Percentiles rank a stretch among this genome's conserved stretches.
These are phyloP conservation scores for Saccharomyces hybrid DNA, from an alignment of 1,139 yeast genomes.

Conservation along the genomic window DNA sequence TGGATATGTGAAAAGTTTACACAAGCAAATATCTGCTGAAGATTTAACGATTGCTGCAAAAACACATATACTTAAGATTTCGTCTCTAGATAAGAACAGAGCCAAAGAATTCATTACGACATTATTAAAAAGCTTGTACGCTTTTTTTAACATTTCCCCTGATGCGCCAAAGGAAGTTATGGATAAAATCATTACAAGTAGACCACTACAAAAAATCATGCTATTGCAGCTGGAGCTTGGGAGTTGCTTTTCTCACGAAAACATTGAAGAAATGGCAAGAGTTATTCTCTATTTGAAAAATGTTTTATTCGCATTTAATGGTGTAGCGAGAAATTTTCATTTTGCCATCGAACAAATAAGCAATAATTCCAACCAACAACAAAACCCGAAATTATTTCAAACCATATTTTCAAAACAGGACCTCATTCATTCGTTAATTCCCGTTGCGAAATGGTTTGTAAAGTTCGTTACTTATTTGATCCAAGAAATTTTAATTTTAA, in stretches of 20 bases:
- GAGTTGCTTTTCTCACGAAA: slow-evolving; percentile 22
- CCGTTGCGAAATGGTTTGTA: slow-evolving; percentile 32
- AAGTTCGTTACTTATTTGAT: slow-evolving; percentile 27
- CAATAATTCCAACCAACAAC: slow-evolving; percentile 12
- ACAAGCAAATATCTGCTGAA: slow-evolving; percentile 30
- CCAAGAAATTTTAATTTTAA: slow-evolving; percentile 26
- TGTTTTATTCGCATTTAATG: slow-evolving; percentile 31
- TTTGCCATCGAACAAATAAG: slow-evolving; percentile 30
- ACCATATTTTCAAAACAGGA: slow-evolving; percentile 32
- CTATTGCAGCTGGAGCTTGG: slow-evolving; percentile 30
- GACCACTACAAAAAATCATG: slow-evolving; percentile 31
- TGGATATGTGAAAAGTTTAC: slow-evolving; percentile 31
- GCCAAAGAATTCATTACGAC: slow-evolving; percentile 25
- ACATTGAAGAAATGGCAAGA: slow-evolving; percentile 29
- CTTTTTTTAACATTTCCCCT: slow-evolving; percentile 30
- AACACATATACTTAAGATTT: slow-evolving; percentile 22
- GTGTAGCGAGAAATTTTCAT: slow-evolving; percentile 31
- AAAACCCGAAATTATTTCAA: slow-evolving; percentile 27
- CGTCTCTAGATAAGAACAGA: slow-evolving; percentile 18
- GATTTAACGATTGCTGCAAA: slow-evolving; percentile 31
- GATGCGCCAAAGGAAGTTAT: slow-evolving; percentile 31
- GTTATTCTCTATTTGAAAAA: slow-evolving; percentile 28
- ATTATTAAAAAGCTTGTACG: slow-evolving; percentile 25
- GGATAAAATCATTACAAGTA: slow-evolving; percentile 31
- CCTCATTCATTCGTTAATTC: slow-evolving; percentile 29